Conservation (phyloP, 2,329 filamentous ascomycete genomes). For the Acrocalymma vagum region DNA sequence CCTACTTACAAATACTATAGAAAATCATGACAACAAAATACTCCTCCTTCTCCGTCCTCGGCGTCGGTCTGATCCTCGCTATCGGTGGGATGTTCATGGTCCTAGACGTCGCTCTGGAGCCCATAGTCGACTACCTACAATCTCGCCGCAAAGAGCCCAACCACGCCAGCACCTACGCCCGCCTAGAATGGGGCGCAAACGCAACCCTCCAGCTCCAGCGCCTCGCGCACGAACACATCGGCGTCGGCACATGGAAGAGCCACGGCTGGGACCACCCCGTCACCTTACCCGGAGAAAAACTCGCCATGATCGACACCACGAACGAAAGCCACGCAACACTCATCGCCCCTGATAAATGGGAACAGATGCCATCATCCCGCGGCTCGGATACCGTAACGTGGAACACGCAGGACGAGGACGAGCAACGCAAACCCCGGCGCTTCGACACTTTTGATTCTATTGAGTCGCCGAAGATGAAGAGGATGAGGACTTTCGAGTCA, state of each 20-base stretch:
- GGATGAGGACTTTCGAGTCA: neutral
- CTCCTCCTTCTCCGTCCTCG: constrained; percentile 19
- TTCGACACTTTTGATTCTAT: constrained; percentile 1
- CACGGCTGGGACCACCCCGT: constrained; percentile 8
- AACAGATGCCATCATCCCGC: neutral
- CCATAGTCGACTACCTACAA: constrained; percentile 5
- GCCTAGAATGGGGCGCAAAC: constrained; percentile 12
- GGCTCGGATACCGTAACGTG: constrained; percentile 1
- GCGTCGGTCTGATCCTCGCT: constrained; percentile 11
- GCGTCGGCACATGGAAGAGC: constrained; percentile 12
- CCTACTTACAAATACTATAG: no score
- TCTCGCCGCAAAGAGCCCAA: constrained; percentile 3
- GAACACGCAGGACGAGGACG: neutral
- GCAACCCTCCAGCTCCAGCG: constrained; percentile 20
- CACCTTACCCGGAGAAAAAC: constrained; percentile 13
- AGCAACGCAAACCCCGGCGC: neutral
- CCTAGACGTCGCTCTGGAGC: constrained; percentile 6
- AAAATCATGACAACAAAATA: constrained; percentile 18
- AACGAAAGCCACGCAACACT: constrained; percentile 7
- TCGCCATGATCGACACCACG: constrained; percentile 10
- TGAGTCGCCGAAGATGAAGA: neutral
- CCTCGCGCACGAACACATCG: constrained; percentile 18
- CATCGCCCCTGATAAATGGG: constrained; percentile 6
- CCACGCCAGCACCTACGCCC: neutral
- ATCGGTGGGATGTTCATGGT: constrained; percentile 19